Base-by-base conservation (phyloP, 1,139 yeast genomes). In the Yueomyces sp. region DNA sequence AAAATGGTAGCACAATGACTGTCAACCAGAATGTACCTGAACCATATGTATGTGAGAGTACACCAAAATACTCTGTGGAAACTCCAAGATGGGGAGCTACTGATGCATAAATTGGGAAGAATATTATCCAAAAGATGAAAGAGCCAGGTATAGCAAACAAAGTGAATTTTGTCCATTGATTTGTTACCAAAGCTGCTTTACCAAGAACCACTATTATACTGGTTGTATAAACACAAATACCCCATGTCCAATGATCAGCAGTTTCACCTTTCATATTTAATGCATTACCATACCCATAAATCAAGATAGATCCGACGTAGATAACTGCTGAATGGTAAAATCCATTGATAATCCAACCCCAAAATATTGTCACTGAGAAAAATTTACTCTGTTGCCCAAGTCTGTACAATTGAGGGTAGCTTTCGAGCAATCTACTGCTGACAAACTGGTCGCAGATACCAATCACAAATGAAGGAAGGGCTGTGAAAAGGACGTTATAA, bases 371-470 rank as follows among this genome's bases (percentile, higher is more conserved):
- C 5, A 87, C 95, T 52, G 91, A 91, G 68, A 93, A 85, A 57
- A 91, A 91, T 46, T 76, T 79, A 34, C 94, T 83, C 49, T 76
- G 70, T 62, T 91, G 97, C 4, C 99, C 98, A 40, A 91, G 68
- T 55, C 81, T 84, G 63, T 93, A 93, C 41, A 93, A 68, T 58
- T 85, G 96, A 0, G 99, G 98, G 57, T 93, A 93, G 45, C 93
- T 74, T 52, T 86, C 95, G 41, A 93, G 69, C 54, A 89, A 70
- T 50, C 96, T 72, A 27, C 97, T 95, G 50, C 86, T 81, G 39
- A 93, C 87, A 67, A 86, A 93, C 62, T 93, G 98, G 62, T 93
- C 99, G 66, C 91, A 89, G 3, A 93, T 86, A 46, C 99, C 99
- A 53, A 93, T 70, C 5, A 89, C 95, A 63, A 93, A 85, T 1